Base-by-base conservation (phyloP, 352 stramenopile genomes). In the Nothophytophthora sp. region DNA sequence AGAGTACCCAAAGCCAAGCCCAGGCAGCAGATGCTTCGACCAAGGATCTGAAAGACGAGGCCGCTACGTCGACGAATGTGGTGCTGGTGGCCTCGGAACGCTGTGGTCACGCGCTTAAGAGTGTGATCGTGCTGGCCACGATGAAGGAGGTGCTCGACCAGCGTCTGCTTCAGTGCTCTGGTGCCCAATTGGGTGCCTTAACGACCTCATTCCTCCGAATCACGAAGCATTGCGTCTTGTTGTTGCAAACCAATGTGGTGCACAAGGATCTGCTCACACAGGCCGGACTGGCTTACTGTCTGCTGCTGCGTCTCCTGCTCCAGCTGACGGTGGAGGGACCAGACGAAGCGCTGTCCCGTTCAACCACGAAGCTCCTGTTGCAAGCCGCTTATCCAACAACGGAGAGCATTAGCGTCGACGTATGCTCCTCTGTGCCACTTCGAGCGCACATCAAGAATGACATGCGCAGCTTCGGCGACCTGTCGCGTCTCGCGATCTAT, bases 211-310 rank as follows among this genome's bases (percentile, higher is more conserved):
- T 90, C 12, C 28, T 66, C n/a, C 63, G 70, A 7, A 76, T 93
- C 40, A 39, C 87, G 13, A 46, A 62, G 24, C 63, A 83, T 34
- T 89, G 80, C 45, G 68, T 81, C 34, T 45, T 86, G n/a, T 60
- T 93, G 27, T 43, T 93, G 32, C 66, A 83, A 47, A 90, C 80
- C 2, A 58, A 40, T 15, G 82, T 90, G 18, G 78, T 90, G n/a
- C 77, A 88, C 58, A 93, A 93, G 54, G 80, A 91, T 10, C 43
- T 93, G 45, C 70, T 93, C 5, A 93, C 82, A 0, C 81, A 90
- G 49, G 78, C 81, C 4, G 82, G 77, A 4, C 60, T 93, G 15
- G 73, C 77, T 9, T 86, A 85, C 53, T 86, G 78, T 36, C 63
- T 91, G 7, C 38, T 90, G n/a, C 51, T 88, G 22, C 80, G 80